Evolutionary conservation across 192 early-diverging fungal species (phyloP).

Genomic region (Backusella mclennaniae): DNA sequence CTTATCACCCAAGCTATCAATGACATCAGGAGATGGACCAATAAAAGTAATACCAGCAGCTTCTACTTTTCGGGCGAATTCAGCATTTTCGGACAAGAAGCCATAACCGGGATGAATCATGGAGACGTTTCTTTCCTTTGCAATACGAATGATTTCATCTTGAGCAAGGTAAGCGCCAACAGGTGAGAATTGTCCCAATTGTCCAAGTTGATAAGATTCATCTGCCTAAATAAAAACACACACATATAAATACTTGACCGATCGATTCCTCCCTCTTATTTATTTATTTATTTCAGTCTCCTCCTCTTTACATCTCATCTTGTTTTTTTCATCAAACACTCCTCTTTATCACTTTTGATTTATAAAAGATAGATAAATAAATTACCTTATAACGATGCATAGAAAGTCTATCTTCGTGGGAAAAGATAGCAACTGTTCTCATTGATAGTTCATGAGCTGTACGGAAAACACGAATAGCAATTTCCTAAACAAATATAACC

Average conservation of each 20-base stretch:
- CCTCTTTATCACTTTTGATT: neutral
- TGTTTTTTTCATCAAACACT: neutral
- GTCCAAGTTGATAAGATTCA: constrained; percentile 93
- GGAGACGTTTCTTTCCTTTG: constrained; percentile 68
- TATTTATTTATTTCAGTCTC: neutral
- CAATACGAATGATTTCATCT: constrained; percentile 90
- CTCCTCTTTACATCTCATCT: neutral
- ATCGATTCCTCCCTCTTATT: neutral
- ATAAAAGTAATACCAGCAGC: constrained; percentile 88
- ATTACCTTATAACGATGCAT: constrained; percentile 91
- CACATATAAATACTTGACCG: neutral
- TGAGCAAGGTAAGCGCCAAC: constrained; percentile 93
- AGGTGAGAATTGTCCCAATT: constrained; percentile 73
- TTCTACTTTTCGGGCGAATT: constrained; percentile 84
- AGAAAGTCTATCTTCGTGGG: constrained; percentile 84
- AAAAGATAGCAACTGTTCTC: constrained; percentile 86
- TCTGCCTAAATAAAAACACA: constrained; percentile 64
- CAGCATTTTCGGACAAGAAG: constrained; percentile 91
- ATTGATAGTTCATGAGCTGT: constrained; percentile 92
- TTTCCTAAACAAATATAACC: constrained; percentile 63
- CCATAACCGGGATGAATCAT: constrained; percentile 96
- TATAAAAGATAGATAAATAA: neutral
- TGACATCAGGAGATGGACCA: constrained; percentile 79
- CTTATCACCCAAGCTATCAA: constrained; percentile 91
- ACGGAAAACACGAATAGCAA: constrained; percentile 92